Evolutionary conservation across 2,329 filamentous ascomycete species (phyloP), one percentile per base, ranked within the genome.

Genomic region (Sporothrix phasma): DNA sequence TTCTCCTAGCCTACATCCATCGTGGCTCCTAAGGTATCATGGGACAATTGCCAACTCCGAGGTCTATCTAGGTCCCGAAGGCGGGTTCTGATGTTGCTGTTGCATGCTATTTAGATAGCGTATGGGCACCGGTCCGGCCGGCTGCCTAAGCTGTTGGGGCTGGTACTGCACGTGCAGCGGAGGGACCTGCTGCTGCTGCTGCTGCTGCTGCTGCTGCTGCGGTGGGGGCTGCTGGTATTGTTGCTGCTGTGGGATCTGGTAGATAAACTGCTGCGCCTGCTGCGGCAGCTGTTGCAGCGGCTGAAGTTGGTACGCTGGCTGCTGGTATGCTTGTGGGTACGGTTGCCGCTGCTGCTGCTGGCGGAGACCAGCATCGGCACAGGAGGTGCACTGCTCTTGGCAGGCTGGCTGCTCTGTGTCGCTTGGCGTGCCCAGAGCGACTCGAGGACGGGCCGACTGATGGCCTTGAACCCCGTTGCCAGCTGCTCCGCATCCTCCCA

Each of bases 401-500:
- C 19, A 31, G 34, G 47, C 56, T 62, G 54, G 63, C 60, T 58
- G 17, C 73, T 71, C 39, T 74, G 73, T 68, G 75, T 68, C 47
- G 73, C 72, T 56, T 72, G 73, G 26, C 77, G 75, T 41, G 74
- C 73, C 67, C 71, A 73, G 15, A 85, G 73, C 3, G 76, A 73
- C 3, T 78, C 74, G 26, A 79, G 67, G 5, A 80, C 74, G 53
- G 79, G 76, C 34, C 72, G 74, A 3, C 79, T 84, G 13, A 78
- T 77, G 58, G 72, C 71, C 66, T 84, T 80, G 68, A 86, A 86
- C 45, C 75, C 80, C 45, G 77, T 74, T 66, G 79, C 76, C n/a
- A 87, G 75, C 65, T 79, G 77, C 39, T 78, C 74, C 1, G 83
- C 81, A 65, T 85, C 79, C 3, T 80, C 79, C 85, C 85, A 88